A percentile compares a stretch with the other conserved stretches of the same genome.
Evolutionary conservation across 73 alveolate species (phyloP).

Genomic region (Effrenium voratum): DNA sequence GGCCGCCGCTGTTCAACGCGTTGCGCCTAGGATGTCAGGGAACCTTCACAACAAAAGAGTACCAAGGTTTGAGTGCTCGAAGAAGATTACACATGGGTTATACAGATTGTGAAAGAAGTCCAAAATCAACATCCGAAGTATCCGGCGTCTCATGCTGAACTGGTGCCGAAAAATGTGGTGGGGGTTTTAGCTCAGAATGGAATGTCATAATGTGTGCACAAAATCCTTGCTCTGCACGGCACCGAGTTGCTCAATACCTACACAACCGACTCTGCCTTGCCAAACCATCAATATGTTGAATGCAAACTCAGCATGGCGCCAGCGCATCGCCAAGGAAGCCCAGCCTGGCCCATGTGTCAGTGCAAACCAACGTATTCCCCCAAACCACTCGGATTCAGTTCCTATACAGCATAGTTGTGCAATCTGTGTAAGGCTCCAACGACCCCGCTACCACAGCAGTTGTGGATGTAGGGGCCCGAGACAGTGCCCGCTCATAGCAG

Average conservation of each 20-base stretch:
- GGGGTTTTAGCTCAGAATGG: background rate
- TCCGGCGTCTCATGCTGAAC: background rate
- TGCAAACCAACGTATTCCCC: no score
- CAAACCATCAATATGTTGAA: no score
- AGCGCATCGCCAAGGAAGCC: conserved; percentile 41
- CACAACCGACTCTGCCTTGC: no score
- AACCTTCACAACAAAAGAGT: background rate
- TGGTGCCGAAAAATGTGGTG: background rate
- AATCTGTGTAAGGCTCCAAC: background rate
- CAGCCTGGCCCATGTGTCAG: no score
- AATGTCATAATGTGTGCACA: no score
- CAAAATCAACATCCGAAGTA: background rate
- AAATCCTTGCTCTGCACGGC: background rate
- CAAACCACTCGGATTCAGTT: background rate
- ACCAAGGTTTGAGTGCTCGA: background rate
- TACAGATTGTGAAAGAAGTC: background rate
- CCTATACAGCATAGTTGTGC: background rate
- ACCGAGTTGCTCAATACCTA: background rate
- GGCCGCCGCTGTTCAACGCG: background rate
- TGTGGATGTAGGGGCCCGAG: conserved; percentile 26
- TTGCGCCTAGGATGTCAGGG: background rate
- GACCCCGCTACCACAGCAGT: conserved; percentile 61
- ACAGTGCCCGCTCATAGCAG: conserved; percentile 35
- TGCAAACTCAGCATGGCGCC: background rate
- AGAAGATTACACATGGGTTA: no score